Evolutionary conservation across 202 grass and related monocot species (phyloP), one percentile per base, ranked within the genome.

Genomic region (Setaria italica): DNA sequence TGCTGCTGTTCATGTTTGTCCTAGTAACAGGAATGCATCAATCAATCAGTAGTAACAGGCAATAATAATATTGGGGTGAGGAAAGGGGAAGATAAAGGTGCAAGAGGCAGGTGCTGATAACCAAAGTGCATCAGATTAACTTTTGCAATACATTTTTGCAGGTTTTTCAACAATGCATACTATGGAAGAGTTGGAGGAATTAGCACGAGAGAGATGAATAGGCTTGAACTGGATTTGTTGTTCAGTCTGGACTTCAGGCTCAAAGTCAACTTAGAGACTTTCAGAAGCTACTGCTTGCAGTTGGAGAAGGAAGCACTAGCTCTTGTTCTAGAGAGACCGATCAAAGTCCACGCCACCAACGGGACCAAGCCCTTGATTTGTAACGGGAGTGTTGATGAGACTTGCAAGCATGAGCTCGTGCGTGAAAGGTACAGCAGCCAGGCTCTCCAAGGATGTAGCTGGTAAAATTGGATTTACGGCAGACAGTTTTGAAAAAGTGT

Each of bases 121-220:
- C 25, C 39, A 41, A 46, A 9, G 43, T 46, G 43, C 43, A 46
- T 46, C 43, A 46, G 43, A 46, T 46, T 46, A 70, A 63, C 70
- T 71, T 57, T 16, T 57, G 49, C 17, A 34, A 76, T 70, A 48
- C 7, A 13, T 77, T 20, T 14, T 84, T 83, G 81, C 89, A 95
- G 95, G 49, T 95, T 94, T 80, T 98, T 91, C 89, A 94, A 92
- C 86, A 98, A 98, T 70, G 91, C 93, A 71, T 98, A 95, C 86
- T 95, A 98, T 1, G 95, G 86, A 4, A 92, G 86, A 76, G 93
- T 95, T 20, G 95, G 95, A 82, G 91, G 95, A 51, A 95, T 98
- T 73, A 95, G 76, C 91, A 98, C 91, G 32, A 59, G 84, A 4
- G 95, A 98, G 82, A 94, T 98, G 89, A 95, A 95, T 63, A 85